phyloP scores from a whole-genome alignment of 139 green algal genomes.

The Chlamydomonas sp. region DNA sequence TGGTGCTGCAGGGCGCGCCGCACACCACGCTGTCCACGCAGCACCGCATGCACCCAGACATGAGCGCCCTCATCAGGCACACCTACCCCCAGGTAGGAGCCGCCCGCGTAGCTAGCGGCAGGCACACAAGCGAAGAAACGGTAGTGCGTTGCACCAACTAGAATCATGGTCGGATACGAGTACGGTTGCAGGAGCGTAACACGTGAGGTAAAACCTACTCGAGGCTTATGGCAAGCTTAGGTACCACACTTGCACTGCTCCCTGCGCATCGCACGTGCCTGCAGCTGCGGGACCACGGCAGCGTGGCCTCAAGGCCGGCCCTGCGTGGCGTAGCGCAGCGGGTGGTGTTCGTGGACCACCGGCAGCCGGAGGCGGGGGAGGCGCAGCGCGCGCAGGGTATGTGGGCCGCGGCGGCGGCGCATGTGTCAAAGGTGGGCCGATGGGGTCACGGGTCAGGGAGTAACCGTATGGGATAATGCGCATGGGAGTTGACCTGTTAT shows the following conservation, averaged over 20 bases:
- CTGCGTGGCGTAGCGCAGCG: conserved; percentile 51
- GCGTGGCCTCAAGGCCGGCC: conserved; percentile 25
- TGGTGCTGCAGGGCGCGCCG: conserved; percentile 60
- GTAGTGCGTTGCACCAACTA: too few species aligned
- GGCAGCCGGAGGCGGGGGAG: conserved; percentile 45
- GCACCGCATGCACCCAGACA: conserved; percentile 78
- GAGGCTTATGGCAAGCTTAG: not conserved
- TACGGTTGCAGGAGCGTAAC: not conserved
- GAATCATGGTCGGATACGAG: too few species aligned
- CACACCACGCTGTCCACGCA: conserved; percentile 69
- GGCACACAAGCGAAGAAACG: too few species aligned
- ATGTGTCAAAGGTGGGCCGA: conserved; percentile 57
- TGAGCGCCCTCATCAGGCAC: conserved; percentile 43
- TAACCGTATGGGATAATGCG: conserved; percentile 65
- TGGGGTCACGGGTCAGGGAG: conserved; percentile 11
- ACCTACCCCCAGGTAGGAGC: conserved; percentile 36
- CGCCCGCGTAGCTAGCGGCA: too few species aligned
- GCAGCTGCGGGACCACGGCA: conserved; percentile 48
- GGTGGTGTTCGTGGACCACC: conserved; percentile 65
- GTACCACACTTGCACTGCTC: not conserved
- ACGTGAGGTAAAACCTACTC: not conserved
- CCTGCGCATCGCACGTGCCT: conserved; percentile 8
- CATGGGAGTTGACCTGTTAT: not conserved
- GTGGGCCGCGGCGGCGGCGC: conserved; percentile 17
- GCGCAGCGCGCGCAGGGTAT: conserved; percentile 1